phyloP scores from a whole-genome alignment of 768 basidiomycete species.

The Russula abietina region DNA sequence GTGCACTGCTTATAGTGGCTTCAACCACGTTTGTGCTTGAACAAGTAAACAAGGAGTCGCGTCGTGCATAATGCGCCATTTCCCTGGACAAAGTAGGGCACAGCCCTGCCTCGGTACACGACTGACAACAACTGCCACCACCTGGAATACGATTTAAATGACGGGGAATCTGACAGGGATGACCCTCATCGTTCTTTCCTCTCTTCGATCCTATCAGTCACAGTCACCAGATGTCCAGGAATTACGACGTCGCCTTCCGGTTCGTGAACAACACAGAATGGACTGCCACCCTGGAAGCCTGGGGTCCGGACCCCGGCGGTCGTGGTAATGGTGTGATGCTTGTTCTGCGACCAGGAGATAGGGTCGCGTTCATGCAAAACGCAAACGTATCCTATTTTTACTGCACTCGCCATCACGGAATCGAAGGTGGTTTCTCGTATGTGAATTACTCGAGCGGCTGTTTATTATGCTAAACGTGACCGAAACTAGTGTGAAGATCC shows the following conservation, averaged over 20 bases:
- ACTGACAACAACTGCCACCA: constrained; percentile 6
- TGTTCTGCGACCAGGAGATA: constrained; percentile 38
- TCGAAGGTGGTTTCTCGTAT: constrained; percentile 42
- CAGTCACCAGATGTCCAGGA: constrained; percentile 18
- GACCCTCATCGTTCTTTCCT: background rate
- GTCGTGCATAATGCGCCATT: constrained; percentile 5
- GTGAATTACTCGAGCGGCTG: constrained; percentile 24
- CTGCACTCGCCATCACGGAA: constrained; percentile 36
- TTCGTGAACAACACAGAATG: constrained; percentile 43
- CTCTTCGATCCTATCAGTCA: background rate
- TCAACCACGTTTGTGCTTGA: background rate
- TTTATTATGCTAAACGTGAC: background rate
- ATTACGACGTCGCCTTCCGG: constrained; percentile 50
- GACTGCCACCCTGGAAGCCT: constrained; percentile 36
- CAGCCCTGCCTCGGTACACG: constrained; percentile 12
- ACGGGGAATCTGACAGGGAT: background rate
- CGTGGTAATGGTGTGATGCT: constrained; percentile 29
- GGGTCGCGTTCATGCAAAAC: constrained; percentile 42
- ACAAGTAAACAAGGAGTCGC: background rate
- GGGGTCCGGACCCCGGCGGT: constrained; percentile 28
- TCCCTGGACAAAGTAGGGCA: constrained; percentile 18
- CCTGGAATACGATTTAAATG: constrained; percentile 8
- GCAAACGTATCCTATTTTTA: constrained; percentile 47
- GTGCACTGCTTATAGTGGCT: background rate
- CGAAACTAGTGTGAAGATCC: constrained; percentile 14